phyloP scores from a whole-genome alignment of 129 eudicot genomes.

The Ambrosia trifida region DNA sequence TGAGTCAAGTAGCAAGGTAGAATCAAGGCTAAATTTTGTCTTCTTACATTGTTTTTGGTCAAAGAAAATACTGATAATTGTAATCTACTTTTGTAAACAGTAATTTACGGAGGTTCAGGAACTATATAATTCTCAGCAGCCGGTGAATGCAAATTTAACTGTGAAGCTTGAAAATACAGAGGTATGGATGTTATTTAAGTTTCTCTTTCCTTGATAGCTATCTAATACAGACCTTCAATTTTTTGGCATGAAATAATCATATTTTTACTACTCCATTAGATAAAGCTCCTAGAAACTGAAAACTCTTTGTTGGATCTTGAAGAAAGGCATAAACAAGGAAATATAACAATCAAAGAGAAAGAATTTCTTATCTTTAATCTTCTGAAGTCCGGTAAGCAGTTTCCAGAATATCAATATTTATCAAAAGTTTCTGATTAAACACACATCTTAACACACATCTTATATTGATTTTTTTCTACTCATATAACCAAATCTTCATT shows the following conservation, averaged over 20 bases:
- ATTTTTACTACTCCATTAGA: conserved; percentile 40
- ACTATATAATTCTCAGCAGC: conserved; percentile 76
- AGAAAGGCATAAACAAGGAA: conserved; percentile 91
- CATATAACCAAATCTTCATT: no score
- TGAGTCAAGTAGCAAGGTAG: conserved; percentile 94
- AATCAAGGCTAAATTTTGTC: not conserved
- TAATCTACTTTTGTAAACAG: conserved; percentile 39
- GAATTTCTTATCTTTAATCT: conserved; percentile 87
- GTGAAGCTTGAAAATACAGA: conserved; percentile 83
- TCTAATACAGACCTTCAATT: not conserved
- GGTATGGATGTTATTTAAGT: conserved; percentile 42
- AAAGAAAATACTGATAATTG: conserved; percentile 8
- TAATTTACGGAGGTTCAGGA: conserved; percentile 88
- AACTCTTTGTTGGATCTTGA: conserved; percentile 85
- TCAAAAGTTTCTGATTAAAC: not conserved
- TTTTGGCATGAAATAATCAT: conserved; percentile 22
- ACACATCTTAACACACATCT: not conserved
- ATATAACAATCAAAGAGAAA: conserved; percentile 86
- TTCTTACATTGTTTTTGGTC: not conserved
- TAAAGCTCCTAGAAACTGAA: conserved; percentile 92
- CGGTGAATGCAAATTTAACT: conserved; percentile 64
- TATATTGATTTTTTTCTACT: no score
- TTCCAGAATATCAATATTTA: conserved; percentile 15
- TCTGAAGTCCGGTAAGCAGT: conserved; percentile 78
- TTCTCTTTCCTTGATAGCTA: not conserved